Evolutionary conservation across 257 asterid species (phyloP).

Genomic region (Forsythia suspensa): DNA sequence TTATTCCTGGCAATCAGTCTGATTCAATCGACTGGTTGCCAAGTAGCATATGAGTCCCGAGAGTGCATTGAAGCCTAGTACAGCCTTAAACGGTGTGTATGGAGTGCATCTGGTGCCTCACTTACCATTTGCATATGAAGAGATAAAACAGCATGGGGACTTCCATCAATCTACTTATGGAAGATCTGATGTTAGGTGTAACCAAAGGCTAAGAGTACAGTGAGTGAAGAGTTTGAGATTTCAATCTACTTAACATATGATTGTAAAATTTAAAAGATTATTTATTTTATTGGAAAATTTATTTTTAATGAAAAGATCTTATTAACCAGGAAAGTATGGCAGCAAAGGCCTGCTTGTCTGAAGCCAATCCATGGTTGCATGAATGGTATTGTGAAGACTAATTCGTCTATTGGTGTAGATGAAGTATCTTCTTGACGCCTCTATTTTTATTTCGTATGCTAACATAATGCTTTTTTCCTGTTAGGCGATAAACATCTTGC

Average conservation of each 20-base stretch:
- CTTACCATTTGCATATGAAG: conserved; percentile 66
- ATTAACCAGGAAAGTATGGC: conserved; percentile 71
- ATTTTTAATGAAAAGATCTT: conserved; percentile 13
- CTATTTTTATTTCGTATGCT: conserved; percentile 8
- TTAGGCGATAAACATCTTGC: conserved; percentile 66
- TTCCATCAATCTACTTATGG: conserved; percentile 32
- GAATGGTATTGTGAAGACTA: conserved; percentile 41
- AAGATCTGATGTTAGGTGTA: conserved; percentile 35
- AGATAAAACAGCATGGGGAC: conserved; percentile 59
- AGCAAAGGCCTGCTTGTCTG: conserved; percentile 76
- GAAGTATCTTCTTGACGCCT: background rate
- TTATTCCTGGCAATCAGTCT: conserved; percentile 75
- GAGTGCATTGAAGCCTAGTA: conserved; percentile 44
- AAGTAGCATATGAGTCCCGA: conserved; percentile 55
- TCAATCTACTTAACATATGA: background rate
- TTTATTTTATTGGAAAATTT: background rate
- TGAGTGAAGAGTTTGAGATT: conserved; percentile 38
- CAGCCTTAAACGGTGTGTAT: conserved; percentile 61
- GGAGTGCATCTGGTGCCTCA: conserved; percentile 73
- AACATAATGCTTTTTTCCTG: conserved; percentile 14
- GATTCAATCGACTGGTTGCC: conserved; percentile 73
- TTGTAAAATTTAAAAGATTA: background rate
- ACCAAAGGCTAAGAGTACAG: conserved; percentile 48
- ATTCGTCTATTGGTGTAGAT: background rate
- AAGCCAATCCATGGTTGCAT: conserved; percentile 67